These are phyloP conservation scores for Ophiobolus disseminans DNA, from an alignment of 2,329 filamentous ascomycete species.

Conservation along the genomic window DNA sequence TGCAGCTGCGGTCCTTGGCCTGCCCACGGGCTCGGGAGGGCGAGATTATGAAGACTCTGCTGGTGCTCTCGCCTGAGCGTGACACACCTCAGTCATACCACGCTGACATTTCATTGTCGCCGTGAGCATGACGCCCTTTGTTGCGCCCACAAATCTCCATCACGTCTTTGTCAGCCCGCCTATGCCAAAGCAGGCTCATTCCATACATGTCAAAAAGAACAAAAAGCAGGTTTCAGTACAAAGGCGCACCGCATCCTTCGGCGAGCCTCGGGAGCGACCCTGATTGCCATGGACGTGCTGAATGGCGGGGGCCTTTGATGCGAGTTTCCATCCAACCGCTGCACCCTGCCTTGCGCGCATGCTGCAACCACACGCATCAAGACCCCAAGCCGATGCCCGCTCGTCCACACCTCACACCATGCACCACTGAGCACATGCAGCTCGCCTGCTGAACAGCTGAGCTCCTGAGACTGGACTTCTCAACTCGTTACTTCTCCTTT, in stretches of 20 bases:
- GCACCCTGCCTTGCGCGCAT: constrained; percentile 12
- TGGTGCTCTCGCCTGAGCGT: not conserved
- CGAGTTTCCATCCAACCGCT: constrained; percentile 19
- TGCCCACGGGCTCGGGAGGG: constrained; percentile 3
- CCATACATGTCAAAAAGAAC: not conserved
- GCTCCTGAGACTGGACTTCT: not conserved
- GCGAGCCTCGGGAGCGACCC: constrained; percentile 12
- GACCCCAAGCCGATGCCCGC: constrained; percentile 12
- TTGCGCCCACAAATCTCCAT: not conserved
- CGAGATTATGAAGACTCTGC: not conserved
- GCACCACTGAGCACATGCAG: constrained; percentile 18
- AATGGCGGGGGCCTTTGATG: not conserved
- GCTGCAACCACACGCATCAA: constrained; percentile 3
- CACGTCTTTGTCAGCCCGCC: constrained; percentile 14
- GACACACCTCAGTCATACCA: not conserved
- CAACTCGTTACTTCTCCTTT: too few species aligned
- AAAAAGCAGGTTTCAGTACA: constrained; percentile 16
- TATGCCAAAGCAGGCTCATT: not conserved
- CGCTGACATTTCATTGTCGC: constrained; percentile 5
- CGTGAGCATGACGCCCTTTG: not conserved
- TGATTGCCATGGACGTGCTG: constrained; percentile 10
- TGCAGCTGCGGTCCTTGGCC: constrained; percentile 10
- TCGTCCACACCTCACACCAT: not conserved
- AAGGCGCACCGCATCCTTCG: not conserved
- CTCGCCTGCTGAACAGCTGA: not conserved